These are phyloP conservation scores for Globisporangium cederbergense DNA, from an alignment of 352 stramenopile species.

Conservation along the genomic window DNA sequence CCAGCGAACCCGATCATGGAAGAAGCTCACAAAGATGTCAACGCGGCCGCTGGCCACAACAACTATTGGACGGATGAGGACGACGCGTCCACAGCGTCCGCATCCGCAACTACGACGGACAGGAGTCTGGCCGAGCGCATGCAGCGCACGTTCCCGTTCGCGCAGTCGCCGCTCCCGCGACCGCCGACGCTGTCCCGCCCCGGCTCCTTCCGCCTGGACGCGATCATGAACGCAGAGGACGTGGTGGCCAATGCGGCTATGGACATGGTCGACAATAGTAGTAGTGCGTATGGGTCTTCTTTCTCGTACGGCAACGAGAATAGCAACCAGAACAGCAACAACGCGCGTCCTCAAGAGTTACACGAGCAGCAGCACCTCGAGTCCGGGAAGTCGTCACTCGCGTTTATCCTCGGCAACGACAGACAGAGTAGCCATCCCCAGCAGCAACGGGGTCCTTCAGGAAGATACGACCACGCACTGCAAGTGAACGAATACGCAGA, in stretches of 20 bases:
- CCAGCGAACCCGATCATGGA: constrained; percentile 3
- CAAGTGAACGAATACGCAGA: constrained; percentile 3
- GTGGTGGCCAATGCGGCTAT: background rate
- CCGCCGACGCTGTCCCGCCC: background rate
- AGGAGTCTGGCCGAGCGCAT: constrained; percentile 15
- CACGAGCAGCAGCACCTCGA: constrained; percentile 7
- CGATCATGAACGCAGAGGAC: constrained; percentile 17
- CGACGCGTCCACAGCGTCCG: background rate
- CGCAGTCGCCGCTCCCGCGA: constrained; percentile 4
- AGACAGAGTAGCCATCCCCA: background rate
- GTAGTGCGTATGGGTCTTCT: background rate
- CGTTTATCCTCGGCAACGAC: constrained; percentile 28
- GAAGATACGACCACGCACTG: background rate
- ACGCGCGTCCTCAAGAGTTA: background rate
- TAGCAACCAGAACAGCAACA: constrained; percentile 9
- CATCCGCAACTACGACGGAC: background rate
- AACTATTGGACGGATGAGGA: constrained; percentile 1
- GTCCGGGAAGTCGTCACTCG: constrained; percentile 25
- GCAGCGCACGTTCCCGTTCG: constrained; percentile 19
- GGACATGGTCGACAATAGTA: background rate
- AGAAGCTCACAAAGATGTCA: constrained; percentile 7
- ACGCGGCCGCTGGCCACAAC: background rate
- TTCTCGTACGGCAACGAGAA: constrained; percentile 12
- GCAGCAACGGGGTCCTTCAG: background rate
- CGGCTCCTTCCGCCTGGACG: constrained; percentile 9